Base-by-base conservation (phyloP, 2,329 filamentous ascomycete species). In the Pyrenophora tritici-repentis region DNA sequence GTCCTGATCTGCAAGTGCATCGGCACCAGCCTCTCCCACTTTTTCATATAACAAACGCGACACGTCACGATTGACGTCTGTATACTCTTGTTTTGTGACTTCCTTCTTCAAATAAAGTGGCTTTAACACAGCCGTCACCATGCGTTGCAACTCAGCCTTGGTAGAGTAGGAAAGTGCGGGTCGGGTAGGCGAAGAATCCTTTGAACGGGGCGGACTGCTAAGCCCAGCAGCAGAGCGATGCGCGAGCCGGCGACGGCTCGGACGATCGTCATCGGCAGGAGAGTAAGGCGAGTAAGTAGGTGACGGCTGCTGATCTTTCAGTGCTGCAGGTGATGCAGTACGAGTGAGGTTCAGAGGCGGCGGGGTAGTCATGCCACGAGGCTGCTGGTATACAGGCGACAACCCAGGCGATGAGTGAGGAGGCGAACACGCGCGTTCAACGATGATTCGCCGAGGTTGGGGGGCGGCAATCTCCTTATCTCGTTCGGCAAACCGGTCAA, bases 81-180 rank as follows among this genome's bases (percentile, higher is more conserved):
- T 93, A 72, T 96, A 99, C 73, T 97, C 88, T 53, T 96, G 90
- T 61, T 91, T 90, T 14, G 87, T 91, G 55, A 97, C 82, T 56
- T 87, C 84, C 62, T 88, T 87, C 35, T 87, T 87, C 56, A 86
- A 83, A 79, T 93, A 97, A 59, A 91, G 84, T 26, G 92, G 91
- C 62, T 90, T 89, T 36, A 99, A 79, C 5, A 89, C 90, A 35
- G 82, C 79, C 58, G 90, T 89, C 62, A 97, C 94, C 75, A 97
- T 91, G 62, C 86, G 87, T 70, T 91, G 93, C 58, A 99, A 88
- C 67, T 86, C 91, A 61, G 90, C 86, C 73, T 99, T 99, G 57
- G 90, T 88, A 57, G 90, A 87, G 18, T 91, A 85, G 0, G 92
- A 88, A 64, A 96, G 83, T 6, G 76, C 76, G 6, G 79, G 70